Evolutionary conservation across 2,329 filamentous ascomycete species (phyloP), one percentile per base, ranked within the genome.

Genomic region (Aspergillus aculeatus): DNA sequence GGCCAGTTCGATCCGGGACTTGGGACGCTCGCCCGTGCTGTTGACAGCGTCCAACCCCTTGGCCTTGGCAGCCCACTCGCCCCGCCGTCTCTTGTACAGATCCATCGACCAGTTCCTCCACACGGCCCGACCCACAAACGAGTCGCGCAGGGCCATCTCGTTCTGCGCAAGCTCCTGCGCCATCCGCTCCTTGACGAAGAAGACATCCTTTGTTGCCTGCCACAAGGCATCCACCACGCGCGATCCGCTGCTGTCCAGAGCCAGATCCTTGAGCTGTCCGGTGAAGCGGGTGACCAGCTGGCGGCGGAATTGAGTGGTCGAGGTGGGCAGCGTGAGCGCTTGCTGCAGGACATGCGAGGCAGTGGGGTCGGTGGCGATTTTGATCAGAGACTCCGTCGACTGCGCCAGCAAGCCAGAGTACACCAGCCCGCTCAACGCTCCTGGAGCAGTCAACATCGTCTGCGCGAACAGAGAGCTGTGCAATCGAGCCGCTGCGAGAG

Each of bases 381-480:
- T 79, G 32, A 91, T 72, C 57, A 88, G 81, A 23, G 79, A 83
- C 56, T 81, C 84, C 50, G 77, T 73, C 11, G 81, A 78, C 65
- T 89, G 82, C 4, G 84, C 80, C 21, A 88, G 78, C 24, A 95
- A 76, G n/a, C 89, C 85, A 16, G 87, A 84, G 71, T 95, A 91
- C 32, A 96, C 84, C 11, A 93, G 82, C 54, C 85, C 85, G 58
- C 85, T 83, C 1, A 93, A 80, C 1, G 83, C 75, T 0, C 91
- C 91, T 0, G 90, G 85, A 26, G 91, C 88, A 7, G 84, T 79
- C 54, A 98, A 85, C 80, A 99, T 89, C 4, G 89, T 80, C 62
- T 95, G 88, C 9, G 90, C 88, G 29, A 99, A 83, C 50, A 96
- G 83, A 21, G 91, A 92, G 61, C 89, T 91, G 78, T 99, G 93